Base-by-base conservation (phyloP, 2,329 filamentous ascomycete genomes). In the Cercospora sp. region DNA sequence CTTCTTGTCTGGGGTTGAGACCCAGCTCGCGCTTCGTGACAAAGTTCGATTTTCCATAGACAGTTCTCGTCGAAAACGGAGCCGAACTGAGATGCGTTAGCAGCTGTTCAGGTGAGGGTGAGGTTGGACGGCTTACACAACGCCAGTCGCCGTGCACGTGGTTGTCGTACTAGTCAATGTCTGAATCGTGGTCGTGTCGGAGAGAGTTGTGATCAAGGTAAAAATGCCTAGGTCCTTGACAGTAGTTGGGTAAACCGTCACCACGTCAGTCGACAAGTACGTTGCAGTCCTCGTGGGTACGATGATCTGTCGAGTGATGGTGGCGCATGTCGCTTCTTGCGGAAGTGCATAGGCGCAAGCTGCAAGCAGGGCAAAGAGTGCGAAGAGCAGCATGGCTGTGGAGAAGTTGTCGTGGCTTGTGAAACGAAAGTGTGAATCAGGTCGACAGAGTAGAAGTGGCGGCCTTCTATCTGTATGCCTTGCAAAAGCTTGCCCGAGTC, bases 261-360 rank as follows among this genome's bases (percentile, higher is more conserved):
- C 64, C 16, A 77, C 73, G 18, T 65, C 64, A 6, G 74, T 77
- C 18, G 70, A 71, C 2, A 64, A 66, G 69, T 75, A 77, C 5
- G 75, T 77, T 20, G 70, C 70, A n/a, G 76, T 77, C 39, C 58
- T 72, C 10, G 75, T 77, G 4, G 76, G 76, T 18, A 75, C 64
- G 18, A 77, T 74, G 48, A 74, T 70, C 59, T 75, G 69, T 13
- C 45, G 68, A 10, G 75, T 77, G 20, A 67, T 71, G 12, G 75
- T 77, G 10, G 66, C 67, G 65, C 76, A 77, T 30, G 62, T 42
- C 48, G 51, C 61, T 5, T 73, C 71, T 62, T 75, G 74, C 13
- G 76, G 75, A 23, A 76, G 67, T 59, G 74, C 76, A 61, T 64
- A 59, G 59, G 55, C 68, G 45, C 73, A 18, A 58, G 64, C 72